Percentiles rank a stretch among this genome's conserved stretches.
Evolutionary conservation across 257 asterid genomes (phyloP).

Genomic region (Scutellaria minor): DNA sequence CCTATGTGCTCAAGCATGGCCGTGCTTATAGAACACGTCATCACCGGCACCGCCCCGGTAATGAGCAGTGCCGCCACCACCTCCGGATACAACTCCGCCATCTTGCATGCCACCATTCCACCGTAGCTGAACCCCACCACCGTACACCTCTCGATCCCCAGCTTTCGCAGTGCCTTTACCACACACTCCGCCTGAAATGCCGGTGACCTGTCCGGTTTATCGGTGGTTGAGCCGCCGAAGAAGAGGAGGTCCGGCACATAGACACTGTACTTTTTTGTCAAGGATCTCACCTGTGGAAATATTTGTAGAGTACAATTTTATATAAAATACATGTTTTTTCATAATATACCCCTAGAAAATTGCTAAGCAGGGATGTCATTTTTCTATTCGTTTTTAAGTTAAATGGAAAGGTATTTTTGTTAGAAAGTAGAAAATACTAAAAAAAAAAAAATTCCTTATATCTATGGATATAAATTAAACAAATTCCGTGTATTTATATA

Average conservation of each 20-base stretch:
- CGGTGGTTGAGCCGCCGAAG: conserved; percentile 76
- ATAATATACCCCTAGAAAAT: too few species aligned
- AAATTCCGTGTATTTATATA: too few species aligned
- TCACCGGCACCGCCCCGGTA: conserved; percentile 69
- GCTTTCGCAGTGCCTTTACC: conserved; percentile 53
- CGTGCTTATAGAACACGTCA: conserved; percentile 68
- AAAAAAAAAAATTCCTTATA: too few species aligned
- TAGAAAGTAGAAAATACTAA: too few species aligned
- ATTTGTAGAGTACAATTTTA: too few species aligned
- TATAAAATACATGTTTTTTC: too few species aligned
- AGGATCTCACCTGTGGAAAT: conserved; percentile 43
- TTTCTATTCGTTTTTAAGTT: too few species aligned
- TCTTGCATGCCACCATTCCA: conserved; percentile 87
- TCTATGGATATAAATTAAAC: too few species aligned
- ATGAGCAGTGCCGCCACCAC: conserved; percentile 62
- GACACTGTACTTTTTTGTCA: conserved; percentile 65
- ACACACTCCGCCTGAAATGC: conserved; percentile 71
- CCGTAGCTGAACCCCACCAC: conserved; percentile 88
- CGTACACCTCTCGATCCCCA: conserved; percentile 66
- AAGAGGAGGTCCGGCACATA: conserved; percentile 83
- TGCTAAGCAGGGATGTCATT: too few species aligned
- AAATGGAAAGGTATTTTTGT: too few species aligned
- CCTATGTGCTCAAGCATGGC: conserved; percentile 57
- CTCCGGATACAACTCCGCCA: conserved; percentile 74
- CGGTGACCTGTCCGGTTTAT: conserved; percentile 64